Evolutionary conservation across 306 rosid species (phyloP), one percentile per base, ranked within the genome.

Genomic region (Dalbergia oliveri): DNA sequence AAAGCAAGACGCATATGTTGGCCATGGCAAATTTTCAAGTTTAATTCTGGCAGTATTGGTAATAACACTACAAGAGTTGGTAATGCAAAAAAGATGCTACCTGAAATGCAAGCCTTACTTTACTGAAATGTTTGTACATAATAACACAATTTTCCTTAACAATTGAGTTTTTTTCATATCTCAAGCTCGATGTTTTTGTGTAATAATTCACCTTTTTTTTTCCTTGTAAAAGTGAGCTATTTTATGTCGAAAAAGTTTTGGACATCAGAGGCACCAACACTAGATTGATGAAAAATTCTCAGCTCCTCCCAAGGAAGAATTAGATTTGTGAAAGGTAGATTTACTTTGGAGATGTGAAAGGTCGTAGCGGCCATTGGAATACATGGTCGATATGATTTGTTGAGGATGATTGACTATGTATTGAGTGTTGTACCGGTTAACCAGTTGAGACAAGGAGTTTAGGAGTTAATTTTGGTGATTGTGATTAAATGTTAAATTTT

Each of bases 51-150:
- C 76, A 68, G 31, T 85, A 54, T 37, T 79, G 59, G 82, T 66
- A 37, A 4, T 43, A 70, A 70, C 45, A 68, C 89, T 59, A 9
- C 3, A 43, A 84, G 82, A 60, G 67, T 82, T 82, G 79, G 45
- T 6, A 78, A 85, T 81, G 78, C 71, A 6, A 85, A 74, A 71
- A 84, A 88, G 34, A 83, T 87, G 90, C 81, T 86, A n/a, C 98
- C 98, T 77, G 94, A 91, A 82, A 93, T 93, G 97, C 93, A 93
- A 45, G 88, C 94, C 49, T 81, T 93, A 43, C 84, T 87, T 71
- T 79, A 80, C 14, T 86, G 75, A 73, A 39, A 58, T 70, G 62
- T 62, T 12, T 84, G 23, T 37, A 12, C 5, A 37, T 4, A 37
- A 44, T 13, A 54, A 12, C 75, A 47, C 51, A 31, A 34, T n/a